Evolutionary conservation across 768 basidiomycete genomes (phyloP), one percentile per base, ranked within the genome.

Genomic region (Inosperma sp.): DNA sequence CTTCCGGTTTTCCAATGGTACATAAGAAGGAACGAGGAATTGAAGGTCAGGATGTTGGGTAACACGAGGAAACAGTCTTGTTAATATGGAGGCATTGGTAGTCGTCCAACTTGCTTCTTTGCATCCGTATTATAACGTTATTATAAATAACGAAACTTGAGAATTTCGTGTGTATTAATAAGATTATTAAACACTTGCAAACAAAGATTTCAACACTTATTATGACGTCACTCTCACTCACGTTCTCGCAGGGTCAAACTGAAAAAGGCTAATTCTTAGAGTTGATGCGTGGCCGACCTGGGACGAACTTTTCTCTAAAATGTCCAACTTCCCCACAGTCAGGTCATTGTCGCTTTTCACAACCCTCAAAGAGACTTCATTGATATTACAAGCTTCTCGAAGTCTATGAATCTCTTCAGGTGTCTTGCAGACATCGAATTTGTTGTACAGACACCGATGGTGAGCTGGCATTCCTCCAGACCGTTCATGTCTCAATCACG

Each of bases 1-100:
- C 64, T 85, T 1, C 67, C 75, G 4, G 43, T 80, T 9, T 68
- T 83, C 48, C 78, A 82, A 56, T 78, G 72, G 71, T 53, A 60
- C 13, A 59, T 65, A 53, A 54, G 14, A 56, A 29, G 45, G 48
- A 47, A 29, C 19, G 53, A 44, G 10, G 44, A 48, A 45, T 50
- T 39, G 43, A 21, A 25, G 30, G 43, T 42, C 51, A 39, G 39
- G 27, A 51, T 42, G 21, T 31, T 30, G 48, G 50, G 46, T 8
- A 49, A 51, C 30, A 8, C 9, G 26, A 42, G 49, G 29, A 51
- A 42, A 16, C 26, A 19, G 10, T 13, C 12, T 12, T 41, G 39
- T 22, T 22, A 29, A 16, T 26, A 41, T 4, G 39, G n/a, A n/a
- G n/a, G n/a, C n/a, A n/a, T n/a, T n/a, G n/a, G n/a, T n/a, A n/a